These are phyloP conservation scores for Mucor velutinosus DNA, from an alignment of 371 early-diverging fungal species.

Conservation along the genomic window DNA sequence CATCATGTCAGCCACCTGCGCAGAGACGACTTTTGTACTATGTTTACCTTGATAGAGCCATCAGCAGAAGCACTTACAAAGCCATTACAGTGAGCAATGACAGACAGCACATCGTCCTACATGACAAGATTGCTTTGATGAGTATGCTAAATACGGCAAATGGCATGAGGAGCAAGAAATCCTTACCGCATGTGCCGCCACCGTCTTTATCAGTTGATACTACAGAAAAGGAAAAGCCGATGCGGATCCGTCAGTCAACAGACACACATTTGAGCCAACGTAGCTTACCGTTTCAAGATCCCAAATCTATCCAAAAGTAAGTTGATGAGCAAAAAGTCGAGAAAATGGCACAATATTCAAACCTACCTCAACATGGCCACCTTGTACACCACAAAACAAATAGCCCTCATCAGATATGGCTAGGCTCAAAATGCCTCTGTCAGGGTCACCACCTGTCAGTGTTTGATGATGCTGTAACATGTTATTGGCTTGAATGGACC, in stretches of 20 bases:
- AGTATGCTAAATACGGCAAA: not conserved
- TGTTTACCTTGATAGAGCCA: conserved; percentile 74
- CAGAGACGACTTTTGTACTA: too few relatives aligned
- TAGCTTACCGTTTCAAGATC: conserved; percentile 73
- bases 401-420: conserved; percentile 70
- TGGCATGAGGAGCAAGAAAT: not conserved
- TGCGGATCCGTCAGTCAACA: not conserved
- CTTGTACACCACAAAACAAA: conserved; percentile 81
- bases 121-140: not conserved
- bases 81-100: conserved; percentile 48
- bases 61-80: conserved; percentile 78
- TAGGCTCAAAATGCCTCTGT: conserved; percentile 64
- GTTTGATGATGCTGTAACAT: conserved; percentile 44
- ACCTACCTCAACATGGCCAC: conserved; percentile 68
- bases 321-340: not conserved
- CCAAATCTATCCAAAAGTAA: conserved; percentile 57
- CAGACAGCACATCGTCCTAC: conserved; percentile 71
- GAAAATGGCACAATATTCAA: not conserved
- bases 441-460: conserved; percentile 49
- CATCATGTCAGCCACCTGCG: not conserved
- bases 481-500: conserved; percentile 49
- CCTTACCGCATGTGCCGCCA: conserved; percentile 66
- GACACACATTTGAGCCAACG: not conserved
- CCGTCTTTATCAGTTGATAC: conserved; percentile 68
- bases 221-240: conserved; percentile 15